Base-by-base conservation (phyloP, 2,329 filamentous ascomycete genomes). In the Sordariomycetes sp. region DNA sequence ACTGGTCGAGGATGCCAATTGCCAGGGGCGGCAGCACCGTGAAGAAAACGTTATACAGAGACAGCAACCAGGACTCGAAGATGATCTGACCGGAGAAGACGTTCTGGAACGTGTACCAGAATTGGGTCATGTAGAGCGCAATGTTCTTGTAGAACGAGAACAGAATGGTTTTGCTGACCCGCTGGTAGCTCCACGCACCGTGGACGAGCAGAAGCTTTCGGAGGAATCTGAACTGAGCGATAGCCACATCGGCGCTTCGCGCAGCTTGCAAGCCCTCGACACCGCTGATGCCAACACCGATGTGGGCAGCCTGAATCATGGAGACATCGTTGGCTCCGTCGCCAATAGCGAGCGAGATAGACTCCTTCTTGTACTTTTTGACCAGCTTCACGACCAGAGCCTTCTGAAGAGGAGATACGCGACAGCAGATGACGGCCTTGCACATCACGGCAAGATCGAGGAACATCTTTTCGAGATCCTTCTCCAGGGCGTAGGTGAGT, bases 81-180 rank as follows among this genome's bases (percentile, higher is more conserved):
- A 98, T 96, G 53, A 96, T 86, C 55, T 95, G 82, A 33, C 92
- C 92, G 2, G 90, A 96, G 60, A 96, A 98, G 44, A 86, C 85
- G 58, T 98, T 98, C 73, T 94, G 87, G 67, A 98, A 98, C 0
- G 87, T 86, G 61, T 92, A 96, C 86, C 93, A 98, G 56, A 98
- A 98, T 55, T 98, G 93, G 39, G 93, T 98, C 83, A 98, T 88
- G 63, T 96, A 98, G 41, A 98, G 69, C 15, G 88, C 82, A 46
- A 96, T 95, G 63, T 98, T 98, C 71, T 98, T 98, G 71, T 98
- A 98, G 59, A 96, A 98, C 6, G 92, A 96, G 63, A 94, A 98
- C 42, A 98, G 61, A 49, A 98, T 96, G 39, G 94, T 87, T 64
- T 94, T 94, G 71, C 84, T 90, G 54, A 98, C 82, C 39, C 92